These are phyloP conservation scores for Paecilomyces sp. DNA, from an alignment of 2,329 filamentous ascomycete species.

Conservation along the genomic window DNA sequence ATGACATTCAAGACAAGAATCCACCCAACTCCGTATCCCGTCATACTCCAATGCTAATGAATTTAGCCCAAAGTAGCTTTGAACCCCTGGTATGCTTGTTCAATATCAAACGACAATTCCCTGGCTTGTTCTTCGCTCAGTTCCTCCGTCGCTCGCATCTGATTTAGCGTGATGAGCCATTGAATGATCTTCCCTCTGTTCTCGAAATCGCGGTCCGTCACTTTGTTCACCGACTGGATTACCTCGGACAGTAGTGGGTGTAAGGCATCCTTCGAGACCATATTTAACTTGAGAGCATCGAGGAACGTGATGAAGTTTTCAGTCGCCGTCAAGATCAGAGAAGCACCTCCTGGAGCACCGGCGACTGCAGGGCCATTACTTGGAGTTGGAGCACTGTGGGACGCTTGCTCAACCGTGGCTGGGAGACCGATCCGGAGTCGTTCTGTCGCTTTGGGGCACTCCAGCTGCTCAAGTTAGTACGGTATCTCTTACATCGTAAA, in stretches of 20 bases:
- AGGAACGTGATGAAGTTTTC: constrained; percentile 99
- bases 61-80: constrained; percentile 65
- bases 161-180: constrained; percentile 94
- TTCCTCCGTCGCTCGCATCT: constrained; percentile 94
- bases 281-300: constrained; percentile 84
- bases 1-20: neutral
- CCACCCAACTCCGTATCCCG: neutral
- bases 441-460: constrained; percentile 90
- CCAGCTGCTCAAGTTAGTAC: constrained; percentile 53
- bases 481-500: neutral
- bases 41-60: neutral
- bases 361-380: constrained; percentile 24
- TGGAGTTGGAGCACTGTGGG: constrained; percentile 41
- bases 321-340: constrained; percentile 79
- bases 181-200: constrained; percentile 95
- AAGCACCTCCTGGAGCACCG: constrained; percentile 32
- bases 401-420: constrained; percentile 63
- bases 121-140: constrained; percentile 78
- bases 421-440: constrained; percentile 87
- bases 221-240: constrained; percentile 94
- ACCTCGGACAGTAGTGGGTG: constrained; percentile 92
- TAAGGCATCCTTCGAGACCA: constrained; percentile 92
- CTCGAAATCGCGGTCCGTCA: constrained; percentile 92
- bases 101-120: constrained; percentile 87
- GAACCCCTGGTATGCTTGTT: constrained; percentile 89